Evolutionary conservation across 169 alveolate species (phyloP).

Genomic region (Plasmodium adleri): DNA sequence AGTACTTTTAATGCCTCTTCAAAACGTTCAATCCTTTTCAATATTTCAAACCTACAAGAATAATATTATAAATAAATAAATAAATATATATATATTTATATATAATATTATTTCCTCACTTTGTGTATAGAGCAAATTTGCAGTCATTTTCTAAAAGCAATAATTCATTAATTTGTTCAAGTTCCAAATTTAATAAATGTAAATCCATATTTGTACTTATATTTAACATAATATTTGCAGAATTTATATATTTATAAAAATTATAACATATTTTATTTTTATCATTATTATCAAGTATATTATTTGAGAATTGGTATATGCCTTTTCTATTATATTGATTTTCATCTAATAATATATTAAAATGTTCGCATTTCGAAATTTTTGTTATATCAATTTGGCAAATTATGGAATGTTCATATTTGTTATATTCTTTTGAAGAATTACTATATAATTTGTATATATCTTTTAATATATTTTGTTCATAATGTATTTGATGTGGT

Average conservation of each 20-base stretch:
- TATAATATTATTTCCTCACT: conserved; percentile 1
- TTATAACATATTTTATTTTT: not conserved
- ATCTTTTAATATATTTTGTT: conserved; percentile 50
- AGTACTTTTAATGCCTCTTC: conserved; percentile 37
- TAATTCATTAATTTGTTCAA: conserved; percentile 53
- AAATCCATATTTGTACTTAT: conserved; percentile 21
- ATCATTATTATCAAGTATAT: conserved; percentile 2
- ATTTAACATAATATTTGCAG: conserved; percentile 25
- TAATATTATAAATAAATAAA: not conserved
- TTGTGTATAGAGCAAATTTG: conserved; percentile 62
- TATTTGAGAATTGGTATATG: not conserved
- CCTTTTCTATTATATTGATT: not conserved
- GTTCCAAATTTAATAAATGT: conserved; percentile 37
- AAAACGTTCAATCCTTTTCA: conserved; percentile 55
- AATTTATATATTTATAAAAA: conserved; percentile 60
- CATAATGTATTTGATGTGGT: conserved; percentile 43
- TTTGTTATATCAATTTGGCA: conserved; percentile 37
- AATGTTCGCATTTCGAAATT: conserved; percentile 27
- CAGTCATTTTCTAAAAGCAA: conserved; percentile 40
- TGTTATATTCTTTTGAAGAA: conserved; percentile 18
- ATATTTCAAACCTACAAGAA: conserved; percentile 53
- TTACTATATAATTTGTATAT: not conserved
- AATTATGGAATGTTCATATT: conserved; percentile 19
- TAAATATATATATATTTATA: not conserved
- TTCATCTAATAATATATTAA: conserved; percentile 37